Conservation (phyloP, 1,139 yeast genomes). For the Scheffersomyces cryptocercus region DNA sequence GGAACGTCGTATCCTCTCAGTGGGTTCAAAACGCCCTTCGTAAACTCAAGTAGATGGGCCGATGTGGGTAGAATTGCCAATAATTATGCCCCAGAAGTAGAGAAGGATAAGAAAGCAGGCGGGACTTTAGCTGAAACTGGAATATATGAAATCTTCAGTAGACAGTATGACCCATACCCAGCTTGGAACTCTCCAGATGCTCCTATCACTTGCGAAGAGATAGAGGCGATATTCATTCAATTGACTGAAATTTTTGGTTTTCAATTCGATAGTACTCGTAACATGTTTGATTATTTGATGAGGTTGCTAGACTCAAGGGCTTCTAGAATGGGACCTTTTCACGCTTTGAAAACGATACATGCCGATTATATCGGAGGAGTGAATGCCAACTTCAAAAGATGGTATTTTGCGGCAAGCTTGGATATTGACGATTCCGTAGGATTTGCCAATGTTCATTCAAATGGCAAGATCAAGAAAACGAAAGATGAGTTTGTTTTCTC, state of each 20-base stretch:
- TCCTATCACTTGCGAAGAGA: constrained; percentile 18
- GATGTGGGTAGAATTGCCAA: constrained; percentile 35
- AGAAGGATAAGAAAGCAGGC: constrained; percentile 21
- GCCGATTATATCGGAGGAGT: constrained; percentile 88
- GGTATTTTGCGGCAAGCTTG: constrained; percentile 94
- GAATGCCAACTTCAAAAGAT: constrained; percentile 85
- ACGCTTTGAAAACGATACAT: constrained; percentile 61
- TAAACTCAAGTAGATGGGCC: constrained; percentile 48
- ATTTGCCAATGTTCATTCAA: constrained; percentile 54
- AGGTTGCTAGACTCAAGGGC: constrained; percentile 68
- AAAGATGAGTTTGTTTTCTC: constrained; percentile 43
- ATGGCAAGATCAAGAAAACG: constrained; percentile 31
- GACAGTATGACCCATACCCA: constrained; percentile 55
- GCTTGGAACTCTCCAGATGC: constrained; percentile 47
- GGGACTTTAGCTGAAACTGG: constrained; percentile 43
- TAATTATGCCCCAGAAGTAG: constrained; percentile 20
- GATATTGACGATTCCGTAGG: constrained; percentile 84
- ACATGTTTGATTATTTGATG: constrained; percentile 66
- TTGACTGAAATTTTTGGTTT: constrained; percentile 64
- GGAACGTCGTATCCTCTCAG: constrained; percentile 36
- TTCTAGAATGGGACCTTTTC: constrained; percentile 56
- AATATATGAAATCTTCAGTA: constrained; percentile 38
- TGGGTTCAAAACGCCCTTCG: constrained; percentile 43
- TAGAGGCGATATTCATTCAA: constrained; percentile 21
- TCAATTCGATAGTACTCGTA: constrained; percentile 60